A percentile compares a stretch with the other conserved stretches of the same genome.
Conservation (phyloP, 345 rosid genomes). For the Cardamine occulta region DNA sequence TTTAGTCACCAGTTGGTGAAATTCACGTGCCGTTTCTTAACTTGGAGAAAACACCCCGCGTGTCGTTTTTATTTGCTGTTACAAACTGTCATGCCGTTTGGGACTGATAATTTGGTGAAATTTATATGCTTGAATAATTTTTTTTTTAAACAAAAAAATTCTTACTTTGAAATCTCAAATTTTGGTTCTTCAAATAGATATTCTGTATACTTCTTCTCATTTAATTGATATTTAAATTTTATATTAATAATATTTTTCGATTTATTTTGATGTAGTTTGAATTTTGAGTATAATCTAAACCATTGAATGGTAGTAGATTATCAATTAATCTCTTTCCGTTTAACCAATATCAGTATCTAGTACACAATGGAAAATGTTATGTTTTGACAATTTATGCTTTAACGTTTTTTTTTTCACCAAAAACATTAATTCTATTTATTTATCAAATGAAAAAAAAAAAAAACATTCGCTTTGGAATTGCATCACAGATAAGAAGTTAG, state of each 20-base stretch:
- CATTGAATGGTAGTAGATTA: neutral
- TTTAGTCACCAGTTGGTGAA: neutral
- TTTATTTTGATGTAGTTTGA: neutral
- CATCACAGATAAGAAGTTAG: neutral
- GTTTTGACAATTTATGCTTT: neutral
- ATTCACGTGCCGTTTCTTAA: neutral
- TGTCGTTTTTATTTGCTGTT: constrained; percentile 16
- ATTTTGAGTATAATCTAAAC: no score
- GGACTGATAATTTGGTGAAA: neutral
- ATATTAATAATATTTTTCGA: no score
- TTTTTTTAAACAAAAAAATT: neutral
- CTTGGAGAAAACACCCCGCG: neutral
- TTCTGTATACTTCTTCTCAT: neutral
- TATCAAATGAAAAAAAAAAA: neutral
- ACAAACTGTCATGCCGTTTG: neutral
- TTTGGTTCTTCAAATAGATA: neutral
- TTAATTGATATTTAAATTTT: no score
- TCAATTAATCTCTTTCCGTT: neutral
- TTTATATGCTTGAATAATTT: neutral
- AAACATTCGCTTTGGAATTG: neutral
- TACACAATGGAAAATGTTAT: neutral
- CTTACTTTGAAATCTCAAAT: neutral
- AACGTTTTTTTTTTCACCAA: neutral
- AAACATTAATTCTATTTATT: neutral
- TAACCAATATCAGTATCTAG: neutral